Conservation (phyloP, 2,329 filamentous ascomycete genomes). For the Trichoderma hamatum region DNA sequence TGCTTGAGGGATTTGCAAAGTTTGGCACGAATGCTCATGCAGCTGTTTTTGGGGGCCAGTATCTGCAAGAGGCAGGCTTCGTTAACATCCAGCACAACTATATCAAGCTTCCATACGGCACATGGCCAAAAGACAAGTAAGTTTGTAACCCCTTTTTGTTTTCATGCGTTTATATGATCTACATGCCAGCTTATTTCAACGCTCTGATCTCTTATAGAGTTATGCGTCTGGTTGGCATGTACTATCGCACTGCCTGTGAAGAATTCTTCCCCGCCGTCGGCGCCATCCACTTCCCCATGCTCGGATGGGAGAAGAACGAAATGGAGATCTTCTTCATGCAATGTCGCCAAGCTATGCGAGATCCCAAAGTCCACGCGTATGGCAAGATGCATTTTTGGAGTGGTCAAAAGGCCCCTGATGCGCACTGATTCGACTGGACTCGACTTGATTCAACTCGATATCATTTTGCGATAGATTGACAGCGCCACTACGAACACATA, state of each 20-base stretch:
- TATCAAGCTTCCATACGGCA: slow-evolving; percentile 49
- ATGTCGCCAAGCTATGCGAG: slow-evolving; percentile 38
- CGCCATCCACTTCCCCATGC: slow-evolving; percentile 43
- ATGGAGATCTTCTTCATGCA: slow-evolving; percentile 41
- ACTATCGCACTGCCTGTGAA: slow-evolving; percentile 46
- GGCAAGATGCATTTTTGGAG: slow-evolving; percentile 50
- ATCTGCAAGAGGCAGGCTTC: slow-evolving; percentile 44
- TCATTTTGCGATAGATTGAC: not conserved
- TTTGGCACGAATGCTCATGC: slow-evolving; percentile 45
- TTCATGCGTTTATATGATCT: not conserved
- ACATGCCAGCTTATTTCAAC: not conserved
- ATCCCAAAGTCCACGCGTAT: slow-evolving; percentile 40
- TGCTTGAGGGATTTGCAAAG: slow-evolving; percentile 43
- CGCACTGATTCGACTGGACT: not conserved
- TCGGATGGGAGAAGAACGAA: slow-evolving; percentile 42
- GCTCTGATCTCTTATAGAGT: slow-evolving; percentile 30
- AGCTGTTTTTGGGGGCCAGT: slow-evolving; percentile 43
- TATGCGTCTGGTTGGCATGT: slow-evolving; percentile 46
- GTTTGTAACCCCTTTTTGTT: not conserved
- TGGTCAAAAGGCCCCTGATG: slow-evolving; percentile 43
- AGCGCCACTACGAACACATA: not conserved
- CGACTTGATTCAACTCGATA: not conserved
- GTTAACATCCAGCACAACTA: slow-evolving; percentile 43
- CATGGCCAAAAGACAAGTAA: slow-evolving; percentile 51
- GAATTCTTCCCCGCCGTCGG: slow-evolving; percentile 48